Conservation (phyloP, 148 eudicot genomes). For the Diospyros lotus region DNA sequence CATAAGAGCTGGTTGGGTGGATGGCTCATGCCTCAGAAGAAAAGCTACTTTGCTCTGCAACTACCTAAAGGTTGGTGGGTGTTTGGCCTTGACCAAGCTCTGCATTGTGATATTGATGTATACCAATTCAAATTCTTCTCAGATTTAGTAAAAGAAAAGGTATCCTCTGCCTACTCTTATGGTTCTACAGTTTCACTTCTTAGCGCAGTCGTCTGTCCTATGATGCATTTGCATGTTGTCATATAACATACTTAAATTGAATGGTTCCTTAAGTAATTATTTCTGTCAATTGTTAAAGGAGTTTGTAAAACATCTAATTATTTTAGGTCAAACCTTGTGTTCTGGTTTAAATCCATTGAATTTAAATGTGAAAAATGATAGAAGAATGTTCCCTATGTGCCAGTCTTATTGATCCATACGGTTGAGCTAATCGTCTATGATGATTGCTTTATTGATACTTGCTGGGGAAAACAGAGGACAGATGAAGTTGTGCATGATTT, state of each 20-base stretch:
- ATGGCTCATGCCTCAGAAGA: conserved; percentile 99
- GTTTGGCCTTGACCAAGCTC: conserved; percentile 95
- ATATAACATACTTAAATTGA: background rate
- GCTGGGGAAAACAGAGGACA: background rate
- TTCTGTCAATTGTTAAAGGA: background rate
- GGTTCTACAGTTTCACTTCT: background rate
- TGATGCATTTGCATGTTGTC: conserved; percentile 7
- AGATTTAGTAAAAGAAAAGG: conserved; percentile 76
- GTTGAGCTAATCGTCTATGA: background rate
- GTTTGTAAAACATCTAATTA: conserved; percentile 1
- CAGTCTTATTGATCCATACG: background rate
- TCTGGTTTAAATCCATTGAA: background rate
- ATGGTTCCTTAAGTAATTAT: background rate
- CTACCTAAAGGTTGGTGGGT: conserved; percentile 98
- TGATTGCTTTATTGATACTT: background rate
- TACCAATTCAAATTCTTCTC: conserved; percentile 97
- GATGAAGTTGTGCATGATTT: background rate
- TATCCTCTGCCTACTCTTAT: conserved; percentile 19
- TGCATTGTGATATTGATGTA: conserved; percentile 92
- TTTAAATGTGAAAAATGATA: background rate
- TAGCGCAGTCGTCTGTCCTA: background rate
- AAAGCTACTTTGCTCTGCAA: conserved; percentile 93
- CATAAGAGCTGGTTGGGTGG: conserved; percentile 99
- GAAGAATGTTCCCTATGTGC: background rate
- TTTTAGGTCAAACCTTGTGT: background rate